These are phyloP conservation scores for Beta lomatogona DNA, from an alignment of 179 eudicot genomes.

Conservation along the genomic window DNA sequence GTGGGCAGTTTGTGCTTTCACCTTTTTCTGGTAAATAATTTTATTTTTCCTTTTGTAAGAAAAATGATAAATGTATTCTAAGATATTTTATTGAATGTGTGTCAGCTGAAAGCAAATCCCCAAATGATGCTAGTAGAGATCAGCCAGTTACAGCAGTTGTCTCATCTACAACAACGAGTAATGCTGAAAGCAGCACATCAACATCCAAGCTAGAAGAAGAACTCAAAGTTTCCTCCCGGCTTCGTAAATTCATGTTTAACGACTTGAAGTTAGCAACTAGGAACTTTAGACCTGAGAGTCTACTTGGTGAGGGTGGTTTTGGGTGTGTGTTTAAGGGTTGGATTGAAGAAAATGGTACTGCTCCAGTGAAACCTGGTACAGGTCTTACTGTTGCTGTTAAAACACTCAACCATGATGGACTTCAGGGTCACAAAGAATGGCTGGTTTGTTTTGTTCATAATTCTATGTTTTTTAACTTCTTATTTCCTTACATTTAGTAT, in stretches of 20 bases:
- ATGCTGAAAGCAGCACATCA: conserved; percentile 76
- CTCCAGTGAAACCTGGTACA: conserved; percentile 90
- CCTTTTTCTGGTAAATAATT: background rate
- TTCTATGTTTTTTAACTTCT: background rate
- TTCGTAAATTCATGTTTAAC: conserved; percentile 73
- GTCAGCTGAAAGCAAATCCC: conserved; percentile 60
- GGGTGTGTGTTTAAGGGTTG: conserved; percentile 96
- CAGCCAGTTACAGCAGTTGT: conserved; percentile 55
- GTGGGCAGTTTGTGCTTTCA: background rate
- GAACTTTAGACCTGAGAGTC: conserved; percentile 91
- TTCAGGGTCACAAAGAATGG: conserved; percentile 99
- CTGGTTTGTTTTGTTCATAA: conserved; percentile 49
- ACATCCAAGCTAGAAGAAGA: conserved; percentile 83
- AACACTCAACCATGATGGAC: conserved; percentile 93
- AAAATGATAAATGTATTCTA: background rate
- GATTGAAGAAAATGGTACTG: conserved; percentile 94
- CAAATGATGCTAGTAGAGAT: conserved; percentile 56
- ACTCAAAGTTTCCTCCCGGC: conserved; percentile 74
- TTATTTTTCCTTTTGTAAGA: background rate
- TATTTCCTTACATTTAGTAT: background rate
- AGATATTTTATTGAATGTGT: conserved; percentile 17
- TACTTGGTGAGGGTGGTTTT: conserved; percentile 91
- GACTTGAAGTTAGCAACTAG: conserved; percentile 83
- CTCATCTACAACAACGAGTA: conserved; percentile 71
- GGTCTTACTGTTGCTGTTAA: conserved; percentile 94